Base-by-base conservation (phyloP, 768 basidiomycete genomes). In the Russula brevipes region DNA sequence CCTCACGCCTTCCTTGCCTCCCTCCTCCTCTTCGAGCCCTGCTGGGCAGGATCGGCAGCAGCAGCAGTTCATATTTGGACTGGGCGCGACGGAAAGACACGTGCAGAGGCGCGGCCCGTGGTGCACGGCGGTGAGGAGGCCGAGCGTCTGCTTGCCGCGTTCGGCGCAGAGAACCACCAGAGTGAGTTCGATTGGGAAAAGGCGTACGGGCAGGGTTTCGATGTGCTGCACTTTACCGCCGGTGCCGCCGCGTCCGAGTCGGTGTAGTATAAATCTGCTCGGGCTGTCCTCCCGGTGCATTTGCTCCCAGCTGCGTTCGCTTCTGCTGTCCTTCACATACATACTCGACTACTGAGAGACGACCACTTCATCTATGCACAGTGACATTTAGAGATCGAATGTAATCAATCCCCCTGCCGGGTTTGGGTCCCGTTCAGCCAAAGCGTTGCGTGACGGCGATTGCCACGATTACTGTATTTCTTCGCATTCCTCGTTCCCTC, bases 131-230 rank as follows among this genome's bases (percentile, higher is more conserved):
- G 72, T 12, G 72, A 74, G 61, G 81, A 85, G 69, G 80, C 78
- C 30, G 75, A 74, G 54, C 73, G 68, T 60, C 71, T 91, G 66
- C 73, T 90, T 14, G 70, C 72, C 31, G 87, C 83, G 17, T 91
- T 91, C 76, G 89, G 89, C 36, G 77, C 79, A 61, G 89, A 91
- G 76, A 91, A 91, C 65, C 83, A 86, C 47, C 74, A 79, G 64
- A 84, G 79, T 61, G 78, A 82, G 55, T 91, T 91, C 69, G 80
- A 89, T 69, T 90, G 89, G 89, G 80, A 86, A 4, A 73, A 59
- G 31, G 74, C 66, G 16, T 91, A 91, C 70, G 88, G 88, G 10
- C 69, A 73, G 47, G 89, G 89, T 2, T 90, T 77, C 60, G 86
- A 91, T 70, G 85, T 91, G 4, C 69, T 89, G 61, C 82, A 90